Conservation (phyloP, 352 stramenopile genomes). For the Pythium inflatum region DNA sequence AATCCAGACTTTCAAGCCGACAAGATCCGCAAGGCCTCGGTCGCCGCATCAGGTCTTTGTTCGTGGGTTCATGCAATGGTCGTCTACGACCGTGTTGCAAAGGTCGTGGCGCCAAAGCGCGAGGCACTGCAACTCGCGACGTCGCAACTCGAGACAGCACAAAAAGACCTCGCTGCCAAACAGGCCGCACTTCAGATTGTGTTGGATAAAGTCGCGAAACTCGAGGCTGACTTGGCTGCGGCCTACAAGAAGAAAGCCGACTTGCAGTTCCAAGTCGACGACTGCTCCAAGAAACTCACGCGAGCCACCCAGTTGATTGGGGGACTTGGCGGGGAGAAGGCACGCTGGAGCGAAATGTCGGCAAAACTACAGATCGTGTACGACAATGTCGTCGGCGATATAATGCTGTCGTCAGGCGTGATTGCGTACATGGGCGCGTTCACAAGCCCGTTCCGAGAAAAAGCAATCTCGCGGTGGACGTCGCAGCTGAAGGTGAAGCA, state of each 20-base stretch:
- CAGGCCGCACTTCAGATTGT: constrained; percentile 91
- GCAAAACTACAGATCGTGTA: constrained; percentile 84
- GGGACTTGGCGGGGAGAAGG: constrained; percentile 93
- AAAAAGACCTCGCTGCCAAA: constrained; percentile 88
- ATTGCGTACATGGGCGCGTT: constrained; percentile 95
- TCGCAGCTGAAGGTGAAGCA: constrained; percentile 54
- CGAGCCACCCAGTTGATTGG: constrained; percentile 94
- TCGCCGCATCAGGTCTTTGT: constrained; percentile 94
- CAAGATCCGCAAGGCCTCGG: constrained; percentile 94
- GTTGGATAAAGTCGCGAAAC: constrained; percentile 90
- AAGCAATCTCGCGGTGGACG: constrained; percentile 87
- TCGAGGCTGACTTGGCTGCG: constrained; percentile 88
- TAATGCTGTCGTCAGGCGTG: constrained; percentile 93
- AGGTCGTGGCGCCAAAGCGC: constrained; percentile 93
- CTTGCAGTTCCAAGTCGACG: constrained; percentile 90
- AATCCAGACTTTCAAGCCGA: constrained; percentile 94
- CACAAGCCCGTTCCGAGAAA: constrained; percentile 90
- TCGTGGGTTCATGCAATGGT: constrained; percentile 97
- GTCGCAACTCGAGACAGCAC: constrained; percentile 80
- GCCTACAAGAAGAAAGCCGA: constrained; percentile 94
- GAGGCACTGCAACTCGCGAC: constrained; percentile 92
- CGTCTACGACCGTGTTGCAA: constrained; percentile 94
- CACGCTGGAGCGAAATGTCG: constrained; percentile 92
- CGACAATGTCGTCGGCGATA: constrained; percentile 93
- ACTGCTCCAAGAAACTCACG: constrained; percentile 92